Evolutionary conservation across 495 filamentous ascomycete species (phyloP).

Genomic region (Neurospora sp.): DNA sequence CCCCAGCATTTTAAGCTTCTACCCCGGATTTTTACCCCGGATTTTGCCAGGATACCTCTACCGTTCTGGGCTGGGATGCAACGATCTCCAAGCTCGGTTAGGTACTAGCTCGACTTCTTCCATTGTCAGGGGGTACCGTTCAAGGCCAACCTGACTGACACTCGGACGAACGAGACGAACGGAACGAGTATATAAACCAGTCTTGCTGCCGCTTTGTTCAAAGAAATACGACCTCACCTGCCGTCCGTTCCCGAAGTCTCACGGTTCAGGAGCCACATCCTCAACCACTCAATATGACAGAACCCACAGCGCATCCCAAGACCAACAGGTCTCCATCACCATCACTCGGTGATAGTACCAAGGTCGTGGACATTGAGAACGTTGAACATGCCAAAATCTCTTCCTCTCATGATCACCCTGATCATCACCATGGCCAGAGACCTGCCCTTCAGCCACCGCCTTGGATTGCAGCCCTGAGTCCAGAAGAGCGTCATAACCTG

Average conservation of each 20-base stretch:
- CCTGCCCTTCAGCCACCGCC: constrained; percentile 30
- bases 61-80: not conserved
- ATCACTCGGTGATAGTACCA: not conserved
- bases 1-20: not conserved
- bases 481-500: constrained; percentile 35
- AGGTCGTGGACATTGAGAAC: not conserved
- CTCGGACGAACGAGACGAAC: not conserved
- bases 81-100: not conserved
- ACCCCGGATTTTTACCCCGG: not conserved
- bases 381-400: not conserved
- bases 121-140: not conserved
- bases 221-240: not conserved
- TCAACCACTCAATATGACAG: not conserved
- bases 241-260: not conserved
- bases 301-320: not conserved
- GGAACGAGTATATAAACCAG: not conserved
- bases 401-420: not conserved
- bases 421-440: not conserved
- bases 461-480: constrained; percentile 35
- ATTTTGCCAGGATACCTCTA: not conserved
- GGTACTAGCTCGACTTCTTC: not conserved
- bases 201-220: not conserved
- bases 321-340: not conserved
- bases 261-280: not conserved
- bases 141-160: not conserved